Percentiles rank a stretch among this genome's conserved stretches.
phyloP scores from a whole-genome alignment of 2,329 filamentous ascomycete species.

The Sarocladiaceae sp. region DNA sequence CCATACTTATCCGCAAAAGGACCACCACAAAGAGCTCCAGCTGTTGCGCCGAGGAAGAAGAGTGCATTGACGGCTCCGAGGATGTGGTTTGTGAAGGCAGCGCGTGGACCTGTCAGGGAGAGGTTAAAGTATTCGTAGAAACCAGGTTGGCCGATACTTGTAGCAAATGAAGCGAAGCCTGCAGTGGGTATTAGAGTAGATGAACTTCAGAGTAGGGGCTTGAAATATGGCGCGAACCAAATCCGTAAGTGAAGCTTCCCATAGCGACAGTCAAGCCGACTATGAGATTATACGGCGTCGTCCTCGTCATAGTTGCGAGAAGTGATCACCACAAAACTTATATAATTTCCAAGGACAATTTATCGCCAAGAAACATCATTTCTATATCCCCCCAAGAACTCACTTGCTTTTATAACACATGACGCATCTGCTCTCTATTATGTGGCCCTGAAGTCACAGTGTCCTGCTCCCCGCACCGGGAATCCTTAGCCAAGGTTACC shows the following conservation, averaged over 20 bases:
- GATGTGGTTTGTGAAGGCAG: slow-evolving; percentile 36
- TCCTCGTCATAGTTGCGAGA: neutral
- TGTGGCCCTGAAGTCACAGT: neutral
- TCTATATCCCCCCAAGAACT: neutral
- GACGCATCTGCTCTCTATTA: neutral
- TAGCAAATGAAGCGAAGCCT: slow-evolving; percentile 25
- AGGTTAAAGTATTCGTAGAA: slow-evolving; percentile 48
- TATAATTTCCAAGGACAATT: neutral
- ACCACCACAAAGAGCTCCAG: slow-evolving; percentile 43
- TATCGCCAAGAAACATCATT: neutral
- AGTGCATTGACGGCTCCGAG: slow-evolving; percentile 46
- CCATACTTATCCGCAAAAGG: slow-evolving; percentile 41
- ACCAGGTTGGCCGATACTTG: slow-evolving; percentile 48
- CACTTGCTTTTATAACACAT: neutral
- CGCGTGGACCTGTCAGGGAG: slow-evolving; percentile 35
- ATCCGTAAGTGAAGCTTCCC: slow-evolving; percentile 5
- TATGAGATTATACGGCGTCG: slow-evolving; percentile 5
- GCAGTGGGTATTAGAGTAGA: neutral
- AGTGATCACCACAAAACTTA: neutral
- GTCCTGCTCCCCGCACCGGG: neutral
- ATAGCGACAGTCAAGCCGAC: slow-evolving; percentile 6
- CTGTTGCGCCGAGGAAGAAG: slow-evolving; percentile 43
- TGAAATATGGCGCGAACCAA: neutral
- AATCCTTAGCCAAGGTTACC: neutral
- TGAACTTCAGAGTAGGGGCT: too few species aligned